Base-by-base conservation (phyloP, 225 moss, liverwort and hornwort genomes). In the Physcomitrium patens region DNA sequence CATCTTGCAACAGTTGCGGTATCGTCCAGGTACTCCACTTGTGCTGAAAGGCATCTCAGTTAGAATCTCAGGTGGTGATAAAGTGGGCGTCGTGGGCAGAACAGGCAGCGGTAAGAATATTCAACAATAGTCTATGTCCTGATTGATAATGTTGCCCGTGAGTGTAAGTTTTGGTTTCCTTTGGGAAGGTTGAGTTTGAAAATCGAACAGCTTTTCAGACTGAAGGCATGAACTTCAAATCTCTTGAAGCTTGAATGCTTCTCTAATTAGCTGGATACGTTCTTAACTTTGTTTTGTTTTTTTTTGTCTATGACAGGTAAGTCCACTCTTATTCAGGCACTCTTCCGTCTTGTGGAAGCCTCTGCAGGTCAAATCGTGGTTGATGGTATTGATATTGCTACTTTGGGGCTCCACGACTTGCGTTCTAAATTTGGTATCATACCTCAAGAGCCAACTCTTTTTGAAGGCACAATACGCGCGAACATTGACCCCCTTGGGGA, bases 381-480 rank as follows among this genome's bases (percentile, higher is more conserved):
- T 16, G 96, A 96, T 60, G 83, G 78, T 8, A 72, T 92, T 13
- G 84, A 93, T 49, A 89, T 93, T 57, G 81, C 84, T 13, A 85
- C 70, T 12, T 52, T 96, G 27, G 96, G 96, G 45, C 93, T 96
- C 41, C 84, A 79, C 64, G 96, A 96, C 80, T 76, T 96, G 75
- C 93, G 96, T 50, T 90, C 90, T 59, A 90, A 89, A 77, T 85
- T 96, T 23, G 90, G 91, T 51, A 92, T 96, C 56, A 96, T 96
- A 63, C 96, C 96, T 3, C 96, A 96, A 72, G 96, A 96, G 37
- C 96, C 96, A 15, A 87, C 93, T 31, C 87, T 96, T 60, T 93
- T 96, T 60, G 83, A 89, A 64, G 96, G 96, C n/a, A 96, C 93
- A 28, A 85, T 96, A 18, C 85, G 96, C 24, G 85, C 81, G 69